Evolutionary conservation across 1,284 basidiomycete species (phyloP), one percentile per base, ranked within the genome.

Genomic region (Moniliophthora roreri): DNA sequence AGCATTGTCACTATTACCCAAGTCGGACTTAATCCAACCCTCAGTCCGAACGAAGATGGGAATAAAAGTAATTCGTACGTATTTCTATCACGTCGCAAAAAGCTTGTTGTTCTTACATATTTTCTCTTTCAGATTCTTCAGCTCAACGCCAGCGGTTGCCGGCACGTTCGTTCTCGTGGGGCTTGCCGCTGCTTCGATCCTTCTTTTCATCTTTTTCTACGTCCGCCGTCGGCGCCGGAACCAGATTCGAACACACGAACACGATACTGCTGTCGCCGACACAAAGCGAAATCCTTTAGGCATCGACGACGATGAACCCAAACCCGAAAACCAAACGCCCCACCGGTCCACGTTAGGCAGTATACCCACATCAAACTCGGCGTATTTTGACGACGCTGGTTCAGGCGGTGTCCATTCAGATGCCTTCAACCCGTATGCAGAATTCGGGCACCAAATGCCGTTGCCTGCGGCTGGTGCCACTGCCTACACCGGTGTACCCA

Each of bases 141-240:
- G 68, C 24, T 84, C 89, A 62, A 86, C 83, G 35, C 87, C 87
- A 20, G 89, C 88, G 11, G 89, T 91, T 3, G 82, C 82, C 5
- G 89, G 83, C 42, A 87, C 90, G 20, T 91, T 91, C 62, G 77
- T 88, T 36, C 79, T 91, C 28, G 86, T 89, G 10, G 89, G 87
- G 35, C 76, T 91, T 21, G 83, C 87, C 10, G 79, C 76, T 4
- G 82, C 85, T 1, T 81, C 87, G 9, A 86, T 91, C 53, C 64
- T 84, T 35, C 72, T 90, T 34, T 89, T 84, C 75, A 70, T 88
- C 51, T 68, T 89, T 60, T 89, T 90, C 66, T 85, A 81, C 51
- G 66, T 88, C 55, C 81, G 84, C 20, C 78, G 85, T 38, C 78
- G 85, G 53, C 78, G 85, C 40, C 76, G 82, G 24, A 81, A 73